Evolutionary conservation across 2,329 filamentous ascomycete genomes (phyloP).

Genomic region (Sphaerulina vaccinii): DNA sequence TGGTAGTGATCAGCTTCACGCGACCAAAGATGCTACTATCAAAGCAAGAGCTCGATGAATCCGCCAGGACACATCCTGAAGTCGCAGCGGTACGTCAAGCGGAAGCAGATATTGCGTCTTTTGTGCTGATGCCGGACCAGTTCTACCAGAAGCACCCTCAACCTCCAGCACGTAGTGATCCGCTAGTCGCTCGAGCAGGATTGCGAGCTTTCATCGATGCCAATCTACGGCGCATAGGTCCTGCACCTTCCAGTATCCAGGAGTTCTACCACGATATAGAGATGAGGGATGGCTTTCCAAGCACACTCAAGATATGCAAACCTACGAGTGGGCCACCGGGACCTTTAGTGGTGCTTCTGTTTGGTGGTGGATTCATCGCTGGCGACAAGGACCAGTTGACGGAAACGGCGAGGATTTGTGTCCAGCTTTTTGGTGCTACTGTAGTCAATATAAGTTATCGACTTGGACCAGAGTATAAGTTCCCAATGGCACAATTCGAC

Average conservation of each 20-base stretch:
- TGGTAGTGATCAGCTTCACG: background rate
- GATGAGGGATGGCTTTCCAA: slow-evolving; percentile 38
- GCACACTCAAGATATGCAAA: slow-evolving; percentile 37
- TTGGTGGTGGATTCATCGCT: slow-evolving; percentile 33
- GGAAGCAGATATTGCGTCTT: background rate
- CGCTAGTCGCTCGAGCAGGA: slow-evolving; percentile 9
- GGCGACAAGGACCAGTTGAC: slow-evolving; percentile 31
- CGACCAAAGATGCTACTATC: slow-evolving; percentile 17
- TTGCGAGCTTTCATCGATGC: slow-evolving; percentile 13
- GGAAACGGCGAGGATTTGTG: slow-evolving; percentile 29
- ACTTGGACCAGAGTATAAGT: slow-evolving; percentile 49
- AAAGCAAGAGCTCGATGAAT: slow-evolving; percentile 14
- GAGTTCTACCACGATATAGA: slow-evolving; percentile 41
- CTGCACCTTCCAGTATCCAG: slow-evolving; percentile 20
- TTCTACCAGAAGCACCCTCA: slow-evolving; percentile 19
- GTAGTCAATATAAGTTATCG: slow-evolving; percentile 47
- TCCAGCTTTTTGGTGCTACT: slow-evolving; percentile 39
- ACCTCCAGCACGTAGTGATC: slow-evolving; percentile 10
- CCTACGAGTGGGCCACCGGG: slow-evolving; percentile 23
- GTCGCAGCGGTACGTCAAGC: slow-evolving; percentile 15
- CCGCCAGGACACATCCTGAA: slow-evolving; percentile 19
- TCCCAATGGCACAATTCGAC: slow-evolving; percentile 47
- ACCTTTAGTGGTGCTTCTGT: slow-evolving; percentile 32
- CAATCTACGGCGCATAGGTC: slow-evolving; percentile 19
- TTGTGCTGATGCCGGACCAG: slow-evolving; percentile 11